A percentile compares a stretch with the other conserved stretches of the same genome.
These are phyloP conservation scores for Rhexocercosporidium sp. DNA, from an alignment of 2,329 filamentous ascomycete species.

Conservation along the genomic window DNA sequence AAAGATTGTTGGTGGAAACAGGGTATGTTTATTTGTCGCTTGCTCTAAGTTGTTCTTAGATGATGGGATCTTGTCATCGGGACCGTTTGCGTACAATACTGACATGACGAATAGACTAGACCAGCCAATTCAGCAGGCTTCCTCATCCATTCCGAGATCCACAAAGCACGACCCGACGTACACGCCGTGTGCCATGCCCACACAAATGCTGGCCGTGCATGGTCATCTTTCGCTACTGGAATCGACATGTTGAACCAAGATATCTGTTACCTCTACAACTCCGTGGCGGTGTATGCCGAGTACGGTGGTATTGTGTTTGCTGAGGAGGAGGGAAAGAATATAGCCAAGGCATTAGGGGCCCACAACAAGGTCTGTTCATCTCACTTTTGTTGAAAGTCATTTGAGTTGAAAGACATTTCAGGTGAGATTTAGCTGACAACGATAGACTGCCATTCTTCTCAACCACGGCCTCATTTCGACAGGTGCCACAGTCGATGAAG, in stretches of 20 bases:
- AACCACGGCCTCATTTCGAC: conserved; percentile 78
- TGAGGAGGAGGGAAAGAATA: conserved; percentile 66
- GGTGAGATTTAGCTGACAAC: not conserved
- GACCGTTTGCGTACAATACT: not conserved
- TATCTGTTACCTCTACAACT: conserved; percentile 67
- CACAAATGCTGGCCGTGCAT: conserved; percentile 68
- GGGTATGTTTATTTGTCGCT: conserved; percentile 30
- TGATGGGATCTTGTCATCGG: not conserved
- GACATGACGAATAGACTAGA: conserved; percentile 43
- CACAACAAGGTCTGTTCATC: conserved; percentile 48
- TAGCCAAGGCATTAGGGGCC: conserved; percentile 66
- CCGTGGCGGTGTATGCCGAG: conserved; percentile 67
- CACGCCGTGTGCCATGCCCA: conserved; percentile 74
- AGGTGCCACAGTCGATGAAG: conserved; percentile 75
- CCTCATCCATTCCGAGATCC: conserved; percentile 71
- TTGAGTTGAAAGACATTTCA: not conserved
- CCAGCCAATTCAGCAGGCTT: conserved; percentile 73
- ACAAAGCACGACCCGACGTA: conserved; percentile 68
- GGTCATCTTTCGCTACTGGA: conserved; percentile 66
- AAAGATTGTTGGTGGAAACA: conserved; percentile 67
- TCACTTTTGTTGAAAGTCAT: not conserved
- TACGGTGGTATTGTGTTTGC: conserved; percentile 69
- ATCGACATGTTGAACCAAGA: conserved; percentile 76
- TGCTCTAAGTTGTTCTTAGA: not conserved
- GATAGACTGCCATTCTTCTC: conserved; percentile 63